A percentile compares a stretch with the other conserved stretches of the same genome.
Conservation (phyloP, 148 eudicot genomes). For the Rhododendron ferrugineum region DNA sequence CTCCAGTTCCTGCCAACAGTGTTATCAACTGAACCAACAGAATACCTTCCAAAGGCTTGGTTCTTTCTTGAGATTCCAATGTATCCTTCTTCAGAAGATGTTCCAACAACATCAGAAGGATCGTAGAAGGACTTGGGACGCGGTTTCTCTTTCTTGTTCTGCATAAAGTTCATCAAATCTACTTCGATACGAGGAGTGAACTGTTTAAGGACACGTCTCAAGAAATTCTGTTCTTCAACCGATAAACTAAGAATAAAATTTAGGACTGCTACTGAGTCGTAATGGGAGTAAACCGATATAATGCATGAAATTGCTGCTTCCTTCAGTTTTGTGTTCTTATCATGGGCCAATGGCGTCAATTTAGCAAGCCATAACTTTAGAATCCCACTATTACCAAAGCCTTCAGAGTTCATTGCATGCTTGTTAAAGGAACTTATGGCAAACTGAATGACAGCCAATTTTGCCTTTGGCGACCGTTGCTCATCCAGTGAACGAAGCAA, state of each 20-base stretch:
- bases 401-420: conserved; percentile 65
- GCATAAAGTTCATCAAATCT: conserved; percentile 88
- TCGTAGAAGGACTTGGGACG: conserved; percentile 81
- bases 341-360: conserved; percentile 80
- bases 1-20: conserved; percentile 83
- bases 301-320: conserved; percentile 91
- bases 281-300: conserved; percentile 84
- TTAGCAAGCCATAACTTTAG: conserved; percentile 93
- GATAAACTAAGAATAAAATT: conserved; percentile 84
- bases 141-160: conserved; percentile 79
- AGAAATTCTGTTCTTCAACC: conserved; percentile 88
- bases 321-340: conserved; percentile 87
- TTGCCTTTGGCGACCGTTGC: conserved; percentile 97
- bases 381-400: conserved; percentile 75
- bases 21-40: conserved; percentile 67
- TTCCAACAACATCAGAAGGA: conserved; percentile 75
- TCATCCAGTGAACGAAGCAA: conserved; percentile 96
- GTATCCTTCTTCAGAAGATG: conserved; percentile 91
- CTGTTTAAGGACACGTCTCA: conserved; percentile 92
- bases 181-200: conserved; percentile 98
- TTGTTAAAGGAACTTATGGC: conserved; percentile 85
- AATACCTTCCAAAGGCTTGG: conserved; percentile 63
- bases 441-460: conserved; percentile 94
- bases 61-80: conserved; percentile 62
- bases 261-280: conserved; percentile 78